Percentiles rank a stretch among this genome's conserved stretches.
These are phyloP conservation scores for Erodium texanum DNA, from an alignment of 441 rosid species.

Conservation along the genomic window DNA sequence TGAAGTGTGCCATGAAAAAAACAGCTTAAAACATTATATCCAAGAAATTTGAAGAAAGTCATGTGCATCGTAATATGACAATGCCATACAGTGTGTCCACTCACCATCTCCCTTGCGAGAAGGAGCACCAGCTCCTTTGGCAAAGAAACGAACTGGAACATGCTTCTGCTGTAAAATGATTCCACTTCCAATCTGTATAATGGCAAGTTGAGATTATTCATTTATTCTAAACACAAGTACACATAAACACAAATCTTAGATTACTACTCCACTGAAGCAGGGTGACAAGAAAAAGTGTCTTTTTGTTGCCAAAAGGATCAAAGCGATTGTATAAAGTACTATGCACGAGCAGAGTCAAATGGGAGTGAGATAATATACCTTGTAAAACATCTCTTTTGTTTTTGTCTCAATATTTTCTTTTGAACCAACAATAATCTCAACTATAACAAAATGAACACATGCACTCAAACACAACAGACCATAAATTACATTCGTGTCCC, in stretches of 20 bases:
- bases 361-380: not conserved
- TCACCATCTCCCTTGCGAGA: slow-evolving; percentile 81
- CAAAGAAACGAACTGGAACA: slow-evolving; percentile 61
- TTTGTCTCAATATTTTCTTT: not conserved
- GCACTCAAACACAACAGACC: not conserved
- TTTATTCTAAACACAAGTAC: too few species aligned
- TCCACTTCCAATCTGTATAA: slow-evolving; percentile 45
- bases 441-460: not conserved
- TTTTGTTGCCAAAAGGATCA: not conserved
- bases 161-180: slow-evolving; percentile 40
- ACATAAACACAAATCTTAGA: not conserved
- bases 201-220: too few species aligned
- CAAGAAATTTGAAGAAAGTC: not conserved
- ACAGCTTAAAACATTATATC: not conserved
- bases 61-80: slow-evolving; percentile 2
- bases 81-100: slow-evolving; percentile 12
- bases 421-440: not conserved
- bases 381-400: not conserved
- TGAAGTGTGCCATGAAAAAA: too few species aligned
- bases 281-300: not conserved
- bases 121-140: slow-evolving; percentile 60
- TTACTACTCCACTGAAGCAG: not conserved
- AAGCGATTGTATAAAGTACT: not conserved
- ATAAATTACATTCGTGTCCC: too few species aligned
- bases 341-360: not conserved